Conservation (phyloP, 2,329 filamentous ascomycete species). For the Lachnellula willkommii region DNA sequence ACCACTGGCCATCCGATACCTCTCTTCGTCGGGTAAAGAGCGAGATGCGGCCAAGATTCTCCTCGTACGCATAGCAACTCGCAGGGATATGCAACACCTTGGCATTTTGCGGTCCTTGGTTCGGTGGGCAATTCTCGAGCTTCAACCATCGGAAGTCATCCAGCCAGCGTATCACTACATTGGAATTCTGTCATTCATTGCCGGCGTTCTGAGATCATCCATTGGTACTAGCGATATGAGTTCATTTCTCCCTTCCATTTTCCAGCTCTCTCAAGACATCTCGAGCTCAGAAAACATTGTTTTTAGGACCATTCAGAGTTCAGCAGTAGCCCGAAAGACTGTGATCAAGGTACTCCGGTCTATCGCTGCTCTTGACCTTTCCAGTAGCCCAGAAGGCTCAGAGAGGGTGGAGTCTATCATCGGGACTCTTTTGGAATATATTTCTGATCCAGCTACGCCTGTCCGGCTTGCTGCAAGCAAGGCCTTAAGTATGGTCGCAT, state of each 20-base stretch:
- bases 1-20: conserved; percentile 63
- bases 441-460: conserved; percentile 85
- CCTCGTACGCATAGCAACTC: conserved; percentile 73
- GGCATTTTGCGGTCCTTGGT: conserved; percentile 65
- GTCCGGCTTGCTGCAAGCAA: conserved; percentile 90
- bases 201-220: conserved; percentile 64
- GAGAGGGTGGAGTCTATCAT: conserved; percentile 70
- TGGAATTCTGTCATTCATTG: conserved; percentile 73
- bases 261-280: conserved; percentile 57
- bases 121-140: conserved; percentile 61
- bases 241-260: conserved; percentile 59
- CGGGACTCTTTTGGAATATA: conserved; percentile 68
- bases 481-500: conserved; percentile 77
- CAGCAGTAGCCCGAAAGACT: conserved; percentile 75
- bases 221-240: conserved; percentile 71
- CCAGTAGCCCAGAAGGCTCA: conserved; percentile 6
- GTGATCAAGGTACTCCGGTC: conserved; percentile 81
- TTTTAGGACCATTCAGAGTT: conserved; percentile 55
- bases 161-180: conserved; percentile 68
- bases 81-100: conserved; percentile 80
- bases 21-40: conserved; percentile 76
- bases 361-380: conserved; percentile 55
- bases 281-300: conserved; percentile 45
- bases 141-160: conserved; percentile 42
- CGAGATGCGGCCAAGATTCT: conserved; percentile 80